Conservation (phyloP, 805 yeast genomes). For the Helenozyma baotianmanensis region DNA sequence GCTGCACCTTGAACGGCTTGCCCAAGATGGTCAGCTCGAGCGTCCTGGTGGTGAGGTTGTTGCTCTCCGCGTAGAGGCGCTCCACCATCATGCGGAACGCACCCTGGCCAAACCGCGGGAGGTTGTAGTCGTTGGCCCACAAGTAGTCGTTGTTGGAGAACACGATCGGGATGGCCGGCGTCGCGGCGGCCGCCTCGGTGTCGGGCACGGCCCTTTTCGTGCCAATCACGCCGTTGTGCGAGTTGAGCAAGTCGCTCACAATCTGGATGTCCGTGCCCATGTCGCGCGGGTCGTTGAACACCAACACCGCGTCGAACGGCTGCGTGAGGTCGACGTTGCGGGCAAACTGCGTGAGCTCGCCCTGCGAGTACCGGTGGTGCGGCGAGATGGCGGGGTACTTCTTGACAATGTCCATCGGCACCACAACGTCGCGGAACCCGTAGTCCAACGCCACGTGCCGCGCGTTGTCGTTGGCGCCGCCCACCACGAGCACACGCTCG, state of each 20-base stretch:
- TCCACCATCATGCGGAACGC: conserved; percentile 67
- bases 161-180: conserved; percentile 64
- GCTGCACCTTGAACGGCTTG: conserved; percentile 74
- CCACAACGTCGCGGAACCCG: conserved; percentile 73
- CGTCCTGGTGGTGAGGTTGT: conserved; percentile 34
- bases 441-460: conserved; percentile 68
- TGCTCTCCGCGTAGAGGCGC: conserved; percentile 50
- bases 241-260: conserved; percentile 63
- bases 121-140: conserved; percentile 79
- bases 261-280: conserved; percentile 82
- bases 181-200: conserved; percentile 3
- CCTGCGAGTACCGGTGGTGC: conserved; percentile 49
- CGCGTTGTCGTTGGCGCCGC: conserved; percentile 71
- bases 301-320: conserved; percentile 70
- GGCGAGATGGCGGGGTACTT: conserved; percentile 64
- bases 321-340: conserved; percentile 21
- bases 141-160: conserved; percentile 80
- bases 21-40: conserved; percentile 64
- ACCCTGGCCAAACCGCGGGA: conserved; percentile 90
- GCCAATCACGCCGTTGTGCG: conserved; percentile 60
- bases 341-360: conserved; percentile 42
- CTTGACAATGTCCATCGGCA: conserved; percentile 66
- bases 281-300: conserved; percentile 87
- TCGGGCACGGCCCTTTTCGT: conserved; percentile 39
- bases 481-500: conserved; percentile 70